Evolutionary conservation across 164 flowering plant genomes (phyloP).

Genomic region (Sedum album): DNA sequence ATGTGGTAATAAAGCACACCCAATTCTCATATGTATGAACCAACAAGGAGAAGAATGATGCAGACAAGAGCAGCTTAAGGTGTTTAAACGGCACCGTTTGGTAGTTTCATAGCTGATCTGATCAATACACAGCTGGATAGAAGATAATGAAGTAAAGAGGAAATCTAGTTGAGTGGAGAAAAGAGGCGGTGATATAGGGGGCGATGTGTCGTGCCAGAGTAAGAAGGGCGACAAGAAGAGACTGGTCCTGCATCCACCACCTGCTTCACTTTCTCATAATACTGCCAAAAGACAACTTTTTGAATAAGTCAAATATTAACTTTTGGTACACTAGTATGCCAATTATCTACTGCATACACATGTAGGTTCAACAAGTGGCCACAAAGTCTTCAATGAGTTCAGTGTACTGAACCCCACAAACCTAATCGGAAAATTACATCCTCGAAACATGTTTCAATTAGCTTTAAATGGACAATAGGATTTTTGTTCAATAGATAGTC

Average conservation of each 20-base stretch:
- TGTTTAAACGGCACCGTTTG: too few species aligned
- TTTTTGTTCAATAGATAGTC: too few species aligned
- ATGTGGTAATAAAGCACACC: too few species aligned
- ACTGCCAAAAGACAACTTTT: conserved; percentile 5
- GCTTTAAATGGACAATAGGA: too few species aligned
- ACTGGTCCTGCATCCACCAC: neutral
- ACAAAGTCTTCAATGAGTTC: neutral
- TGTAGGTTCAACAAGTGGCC: neutral
- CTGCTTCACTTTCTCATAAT: too few species aligned
- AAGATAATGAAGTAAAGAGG: too few species aligned
- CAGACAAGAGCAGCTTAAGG: too few species aligned
- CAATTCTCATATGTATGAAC: too few species aligned
- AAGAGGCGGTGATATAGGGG: neutral
- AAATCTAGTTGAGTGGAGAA: neutral
- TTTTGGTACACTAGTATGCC: neutral
- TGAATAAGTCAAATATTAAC: conserved; percentile 1
- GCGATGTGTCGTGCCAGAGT: neutral
- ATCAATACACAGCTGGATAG: too few species aligned
- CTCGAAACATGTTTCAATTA: neutral
- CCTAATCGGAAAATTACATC: neutral
- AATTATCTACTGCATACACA: neutral
- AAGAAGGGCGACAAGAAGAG: neutral
- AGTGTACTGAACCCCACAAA: neutral
- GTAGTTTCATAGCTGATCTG: too few species aligned
- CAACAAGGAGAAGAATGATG: too few species aligned